Evolutionary conservation across 2,329 filamentous ascomycete species (phyloP).

Genomic region (Pseudogymnoascus sp.): DNA sequence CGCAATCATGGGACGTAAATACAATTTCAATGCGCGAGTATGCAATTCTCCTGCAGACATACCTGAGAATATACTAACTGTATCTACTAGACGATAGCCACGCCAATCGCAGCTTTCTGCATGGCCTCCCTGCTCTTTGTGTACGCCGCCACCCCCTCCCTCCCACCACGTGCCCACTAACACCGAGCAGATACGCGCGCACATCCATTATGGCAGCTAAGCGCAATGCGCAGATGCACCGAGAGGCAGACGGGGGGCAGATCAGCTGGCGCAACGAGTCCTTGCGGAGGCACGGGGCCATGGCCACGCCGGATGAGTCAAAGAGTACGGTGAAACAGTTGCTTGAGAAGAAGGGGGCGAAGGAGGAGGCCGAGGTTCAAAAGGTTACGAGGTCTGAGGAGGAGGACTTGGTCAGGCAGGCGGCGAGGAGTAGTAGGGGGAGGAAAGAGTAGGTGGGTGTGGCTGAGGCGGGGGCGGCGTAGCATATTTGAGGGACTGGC

Average conservation of each 20-base stretch:
- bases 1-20: not conserved
- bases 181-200: slow-evolving; percentile 52
- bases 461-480: not conserved
- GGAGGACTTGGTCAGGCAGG: slow-evolving; percentile 19
- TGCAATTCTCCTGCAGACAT: not conserved
- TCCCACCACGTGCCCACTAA: not conserved
- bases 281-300: slow-evolving; percentile 43
- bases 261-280: slow-evolving; percentile 48
- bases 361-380: slow-evolving; percentile 11
- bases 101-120: slow-evolving; percentile 45
- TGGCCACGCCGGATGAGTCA: slow-evolving; percentile 33
- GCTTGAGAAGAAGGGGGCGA: slow-evolving; percentile 14
- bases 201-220: slow-evolving; percentile 61
- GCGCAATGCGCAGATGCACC: slow-evolving; percentile 52
- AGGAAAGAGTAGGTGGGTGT: slow-evolving; percentile 2
- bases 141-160: slow-evolving; percentile 26
- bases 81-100: slow-evolving; percentile 37
- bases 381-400: slow-evolving; percentile 16
- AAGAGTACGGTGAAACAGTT: slow-evolving; percentile 29
- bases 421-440: not conserved
- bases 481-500: not conserved
- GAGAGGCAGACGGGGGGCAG: slow-evolving; percentile 50
- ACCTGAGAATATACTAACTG: not conserved
- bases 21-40: not conserved
- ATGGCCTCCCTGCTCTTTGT: slow-evolving; percentile 47